Evolutionary conservation across 805 yeast genomes (phyloP), one percentile per base, ranked within the genome.

Genomic region (Ogataea nonfermentans): DNA sequence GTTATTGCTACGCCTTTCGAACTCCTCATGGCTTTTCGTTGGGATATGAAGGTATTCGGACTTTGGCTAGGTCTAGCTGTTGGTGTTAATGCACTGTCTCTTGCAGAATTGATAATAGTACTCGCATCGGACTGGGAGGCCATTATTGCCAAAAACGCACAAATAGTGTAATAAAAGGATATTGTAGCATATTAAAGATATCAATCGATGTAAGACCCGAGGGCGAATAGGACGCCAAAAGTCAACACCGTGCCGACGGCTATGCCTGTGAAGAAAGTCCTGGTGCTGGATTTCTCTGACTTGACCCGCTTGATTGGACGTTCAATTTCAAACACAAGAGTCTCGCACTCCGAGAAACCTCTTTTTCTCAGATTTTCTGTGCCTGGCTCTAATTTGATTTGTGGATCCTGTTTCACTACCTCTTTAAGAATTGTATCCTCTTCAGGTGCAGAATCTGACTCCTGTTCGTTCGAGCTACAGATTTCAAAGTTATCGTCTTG

Each of bases 101-200:
- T 62, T 3, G 47, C 61, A 14, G 79, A 74, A 51, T 51, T 63
- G 12, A 60, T 64, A 43, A 65, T 65, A 40, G 75, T 76, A 7
- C 30, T 58, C 24, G 59, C 52, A 27, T 71, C 76, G 6, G 68
- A 79, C 52, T 81, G 87, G 88, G 69, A 70, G 9, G 48, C 57
- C 32, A 70, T 79, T 13, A 57, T 78, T 33, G 62, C 59, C 25
- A 66, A 63, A 11, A 55, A 44, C 27, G 35, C 50, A 14, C 47
- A 46, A 17, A 32, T 48, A 11, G 59, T 38, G n/a, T 46, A 30
- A 40, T 22, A 30, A 13, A 39, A 14, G 12, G 12, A 24, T 27
- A 29, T 20, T 13, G 32, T 16, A 28, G 30, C 22, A 34, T 22
- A 28, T 8, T 4, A 33, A 16, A 24, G 13, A 23, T 13, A 22